phyloP scores from a whole-genome alignment of 768 basidiomycete genomes.

The Nidularia pulvinata region DNA sequence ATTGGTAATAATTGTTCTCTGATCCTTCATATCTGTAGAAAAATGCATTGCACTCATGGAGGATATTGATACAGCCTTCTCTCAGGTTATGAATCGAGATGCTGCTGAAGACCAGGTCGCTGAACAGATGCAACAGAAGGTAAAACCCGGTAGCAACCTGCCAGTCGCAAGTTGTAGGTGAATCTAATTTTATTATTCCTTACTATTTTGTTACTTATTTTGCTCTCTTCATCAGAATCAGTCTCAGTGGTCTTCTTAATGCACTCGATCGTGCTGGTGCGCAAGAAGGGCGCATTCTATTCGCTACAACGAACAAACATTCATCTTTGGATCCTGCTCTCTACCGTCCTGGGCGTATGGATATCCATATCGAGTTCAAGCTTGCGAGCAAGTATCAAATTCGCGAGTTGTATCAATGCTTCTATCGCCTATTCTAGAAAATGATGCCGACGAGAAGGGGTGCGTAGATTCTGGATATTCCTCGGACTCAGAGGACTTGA shows the following conservation, averaged over 20 bases:
- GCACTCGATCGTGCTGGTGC: slow-evolving; percentile 82
- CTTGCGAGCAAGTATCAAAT: slow-evolving; percentile 74
- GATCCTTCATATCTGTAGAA: slow-evolving; percentile 20
- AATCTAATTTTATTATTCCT: no score
- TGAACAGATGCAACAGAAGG: slow-evolving; percentile 3
- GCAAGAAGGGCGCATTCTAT: slow-evolving; percentile 77
- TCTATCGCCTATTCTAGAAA: slow-evolving; percentile 48
- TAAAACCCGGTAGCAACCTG: neutral
- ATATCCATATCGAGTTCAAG: slow-evolving; percentile 76
- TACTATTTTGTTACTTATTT: neutral
- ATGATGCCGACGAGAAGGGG: slow-evolving; percentile 5
- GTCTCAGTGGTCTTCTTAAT: slow-evolving; percentile 74
- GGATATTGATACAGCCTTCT: slow-evolving; percentile 82
- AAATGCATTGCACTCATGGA: slow-evolving; percentile 81
- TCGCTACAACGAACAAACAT: slow-evolving; percentile 81
- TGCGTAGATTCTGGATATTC: slow-evolving; percentile 17
- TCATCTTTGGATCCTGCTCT: slow-evolving; percentile 70
- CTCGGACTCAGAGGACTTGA: slow-evolving; percentile 14
- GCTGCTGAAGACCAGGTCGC: slow-evolving; percentile 1
- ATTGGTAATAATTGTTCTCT: neutral
- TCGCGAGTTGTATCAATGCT: slow-evolving; percentile 61
- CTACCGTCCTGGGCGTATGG: slow-evolving; percentile 79
- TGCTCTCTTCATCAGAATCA: slow-evolving; percentile 33
- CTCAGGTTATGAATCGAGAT: slow-evolving; percentile 39
- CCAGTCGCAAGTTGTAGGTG: no score